These are phyloP conservation scores for Talaromyces pinophilus DNA, from an alignment of 2,329 filamentous ascomycete genomes.

Conservation along the genomic window DNA sequence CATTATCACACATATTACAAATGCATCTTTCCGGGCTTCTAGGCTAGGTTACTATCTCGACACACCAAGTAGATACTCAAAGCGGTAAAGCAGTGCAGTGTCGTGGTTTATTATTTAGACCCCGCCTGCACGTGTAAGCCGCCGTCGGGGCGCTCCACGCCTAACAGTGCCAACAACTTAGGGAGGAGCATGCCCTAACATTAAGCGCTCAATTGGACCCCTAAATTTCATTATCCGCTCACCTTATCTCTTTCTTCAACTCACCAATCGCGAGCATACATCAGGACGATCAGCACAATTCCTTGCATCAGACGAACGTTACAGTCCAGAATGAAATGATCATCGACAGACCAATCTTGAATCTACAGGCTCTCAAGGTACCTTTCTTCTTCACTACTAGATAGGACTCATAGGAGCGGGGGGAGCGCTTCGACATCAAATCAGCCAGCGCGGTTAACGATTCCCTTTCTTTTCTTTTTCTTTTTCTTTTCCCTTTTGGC, in stretches of 20 bases:
- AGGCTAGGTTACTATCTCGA: background rate
- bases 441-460: background rate
- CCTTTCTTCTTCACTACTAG: background rate
- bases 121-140: background rate
- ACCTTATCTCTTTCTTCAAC: background rate
- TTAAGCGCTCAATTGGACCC: background rate
- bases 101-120: background rate
- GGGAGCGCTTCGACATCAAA: constrained; percentile 10
- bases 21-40: background rate
- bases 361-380: background rate
- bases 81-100: background rate
- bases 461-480: background rate
- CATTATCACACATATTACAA: background rate
- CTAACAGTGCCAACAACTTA: background rate
- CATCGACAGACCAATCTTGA: background rate
- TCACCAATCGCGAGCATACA: background rate
- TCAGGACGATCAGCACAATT: background rate
- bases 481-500: background rate
- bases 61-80: background rate
- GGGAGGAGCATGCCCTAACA: background rate
- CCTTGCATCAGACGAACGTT: background rate
- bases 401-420: background rate
- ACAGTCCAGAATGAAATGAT: background rate
- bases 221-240: background rate
- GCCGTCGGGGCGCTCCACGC: background rate